Conservation (phyloP, 192 early-diverging fungal species). For the Linnemannia elongata region DNA sequence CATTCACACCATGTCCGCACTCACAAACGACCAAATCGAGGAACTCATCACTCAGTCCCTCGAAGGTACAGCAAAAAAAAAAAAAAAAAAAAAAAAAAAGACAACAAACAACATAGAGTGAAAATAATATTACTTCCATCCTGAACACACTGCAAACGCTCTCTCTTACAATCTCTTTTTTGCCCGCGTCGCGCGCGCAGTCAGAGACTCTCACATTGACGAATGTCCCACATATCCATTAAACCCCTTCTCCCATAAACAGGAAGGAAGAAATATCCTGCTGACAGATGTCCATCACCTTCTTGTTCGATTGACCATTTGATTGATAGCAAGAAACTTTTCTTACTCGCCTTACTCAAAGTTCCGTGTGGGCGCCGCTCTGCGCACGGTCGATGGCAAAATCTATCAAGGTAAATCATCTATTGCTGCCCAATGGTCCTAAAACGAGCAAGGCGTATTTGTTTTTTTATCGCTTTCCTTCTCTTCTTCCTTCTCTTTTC, state of each 20-base stretch:
- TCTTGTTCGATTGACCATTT: background rate
- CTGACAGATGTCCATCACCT: background rate
- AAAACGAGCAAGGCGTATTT: background rate
- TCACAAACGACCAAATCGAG: slow-evolving; percentile 55
- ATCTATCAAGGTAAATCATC: slow-evolving; percentile 63
- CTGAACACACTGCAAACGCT: background rate
- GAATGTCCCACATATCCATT: background rate
- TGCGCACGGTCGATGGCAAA: slow-evolving; percentile 76
- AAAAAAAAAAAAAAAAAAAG: background rate
- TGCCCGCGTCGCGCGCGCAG: background rate
- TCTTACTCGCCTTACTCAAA: slow-evolving; percentile 94
- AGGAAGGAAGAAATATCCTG: background rate
- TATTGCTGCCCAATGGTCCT: background rate
- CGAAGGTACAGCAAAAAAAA: slow-evolving; percentile 18
- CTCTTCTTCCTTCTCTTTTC: background rate
- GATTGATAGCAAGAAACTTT: slow-evolving; percentile 69
- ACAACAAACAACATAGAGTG: background rate
- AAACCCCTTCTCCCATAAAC: background rate
- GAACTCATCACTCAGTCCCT: slow-evolving; percentile 54
- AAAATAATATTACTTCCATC: background rate
- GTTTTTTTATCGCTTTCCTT: background rate
- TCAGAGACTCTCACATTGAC: no score
- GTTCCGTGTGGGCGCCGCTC: slow-evolving; percentile 91
- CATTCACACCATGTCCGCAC: slow-evolving; percentile 36
- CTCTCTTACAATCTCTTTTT: background rate